These are phyloP conservation scores for Myxozyma udenii DNA, from an alignment of 805 yeast genomes.

Conservation along the genomic window DNA sequence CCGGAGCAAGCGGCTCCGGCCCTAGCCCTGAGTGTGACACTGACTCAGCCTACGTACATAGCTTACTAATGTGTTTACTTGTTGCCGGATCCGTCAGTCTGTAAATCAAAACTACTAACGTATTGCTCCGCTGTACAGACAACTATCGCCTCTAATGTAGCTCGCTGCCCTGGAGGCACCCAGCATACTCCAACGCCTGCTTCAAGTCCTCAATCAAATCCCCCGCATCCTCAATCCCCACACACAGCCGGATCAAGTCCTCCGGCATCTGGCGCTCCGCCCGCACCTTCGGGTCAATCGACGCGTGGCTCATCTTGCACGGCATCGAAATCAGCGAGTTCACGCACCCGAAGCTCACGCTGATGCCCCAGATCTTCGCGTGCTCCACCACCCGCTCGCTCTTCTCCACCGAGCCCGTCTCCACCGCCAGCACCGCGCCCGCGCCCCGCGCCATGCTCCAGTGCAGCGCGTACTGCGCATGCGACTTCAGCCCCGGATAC, in stretches of 20 bases:
- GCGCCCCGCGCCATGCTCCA: conserved; percentile 72
- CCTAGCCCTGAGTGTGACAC: not conserved
- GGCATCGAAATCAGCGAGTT: conserved; percentile 91
- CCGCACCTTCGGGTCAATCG: conserved; percentile 83
- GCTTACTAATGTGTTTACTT: no score
- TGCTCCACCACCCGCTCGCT: conserved; percentile 72
- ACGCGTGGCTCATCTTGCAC: conserved; percentile 95
- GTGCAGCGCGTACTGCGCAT: conserved; percentile 80
- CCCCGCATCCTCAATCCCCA: conserved; percentile 81
- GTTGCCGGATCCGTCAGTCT: no score
- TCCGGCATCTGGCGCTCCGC: conserved; percentile 88
- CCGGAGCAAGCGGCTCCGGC: not conserved
- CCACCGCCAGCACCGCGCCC: conserved; percentile 86
- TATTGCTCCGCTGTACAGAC: no score
- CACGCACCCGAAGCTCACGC: conserved; percentile 93
- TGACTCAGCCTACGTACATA: not conserved
- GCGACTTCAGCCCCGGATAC: conserved; percentile 78
- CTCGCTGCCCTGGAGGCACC: no score
- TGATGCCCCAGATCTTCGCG: conserved; percentile 76
- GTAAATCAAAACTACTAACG: no score
- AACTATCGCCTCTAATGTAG: no score
- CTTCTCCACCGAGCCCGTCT: conserved; percentile 69
- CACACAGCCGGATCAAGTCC: conserved; percentile 82
- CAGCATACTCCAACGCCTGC: conserved; percentile 64
- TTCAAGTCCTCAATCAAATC: conserved; percentile 82